Conservation (phyloP, 306 rosid genomes). For the Dryas octopetala region DNA sequence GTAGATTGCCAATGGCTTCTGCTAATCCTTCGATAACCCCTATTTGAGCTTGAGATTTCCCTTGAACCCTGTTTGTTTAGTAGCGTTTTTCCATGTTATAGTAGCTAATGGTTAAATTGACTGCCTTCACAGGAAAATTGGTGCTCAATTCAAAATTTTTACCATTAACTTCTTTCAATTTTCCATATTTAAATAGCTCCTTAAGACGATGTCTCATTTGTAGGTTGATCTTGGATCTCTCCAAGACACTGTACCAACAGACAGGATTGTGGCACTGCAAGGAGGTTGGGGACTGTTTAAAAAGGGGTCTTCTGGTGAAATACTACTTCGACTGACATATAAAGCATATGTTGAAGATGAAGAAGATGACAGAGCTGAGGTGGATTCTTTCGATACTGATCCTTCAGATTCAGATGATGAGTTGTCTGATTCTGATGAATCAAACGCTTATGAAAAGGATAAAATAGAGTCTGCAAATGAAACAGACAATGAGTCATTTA, state of each 20-base stretch:
- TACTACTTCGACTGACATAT: constrained; percentile 87
- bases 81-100: background rate
- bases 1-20: no score
- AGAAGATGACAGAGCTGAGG: constrained; percentile 72
- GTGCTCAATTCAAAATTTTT: constrained; percentile 2
- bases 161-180: constrained; percentile 1
- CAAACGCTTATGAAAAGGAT: constrained; percentile 34
- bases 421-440: constrained; percentile 66
- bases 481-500: constrained; percentile 73
- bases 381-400: constrained; percentile 51
- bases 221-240: constrained; percentile 94
- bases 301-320: constrained; percentile 80
- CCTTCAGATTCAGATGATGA: constrained; percentile 87
- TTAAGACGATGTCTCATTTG: constrained; percentile 12
- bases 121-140: background rate
- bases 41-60: no score
- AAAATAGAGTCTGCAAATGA: constrained; percentile 34
- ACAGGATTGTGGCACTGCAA: constrained; percentile 70
- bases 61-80: background rate
- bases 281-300: constrained; percentile 82
- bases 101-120: background rate
- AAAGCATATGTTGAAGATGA: constrained; percentile 99
- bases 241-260: constrained; percentile 98
- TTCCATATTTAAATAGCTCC: constrained; percentile 7
- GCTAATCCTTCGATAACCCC: no score